Conservation (phyloP, 176 grass and related monocot species). For the Lolium multiflorum region DNA sequence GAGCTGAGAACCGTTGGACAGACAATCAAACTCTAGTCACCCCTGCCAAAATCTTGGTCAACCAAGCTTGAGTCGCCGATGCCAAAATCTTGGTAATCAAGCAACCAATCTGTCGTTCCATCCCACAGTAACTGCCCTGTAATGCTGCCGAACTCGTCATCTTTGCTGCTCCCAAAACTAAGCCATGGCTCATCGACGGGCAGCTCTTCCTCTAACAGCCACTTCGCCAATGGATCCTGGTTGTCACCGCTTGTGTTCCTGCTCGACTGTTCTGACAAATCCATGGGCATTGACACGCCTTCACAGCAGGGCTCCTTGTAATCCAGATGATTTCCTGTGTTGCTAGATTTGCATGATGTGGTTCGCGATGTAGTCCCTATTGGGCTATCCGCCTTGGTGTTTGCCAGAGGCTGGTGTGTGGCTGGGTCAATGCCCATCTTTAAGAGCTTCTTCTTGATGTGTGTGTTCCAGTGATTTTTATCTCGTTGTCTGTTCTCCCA, state of each 20-base stretch:
- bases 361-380: constrained; percentile 9
- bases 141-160: constrained; percentile 23
- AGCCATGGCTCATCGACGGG: constrained; percentile 59
- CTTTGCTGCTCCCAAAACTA: constrained; percentile 11
- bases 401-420: constrained; percentile 58
- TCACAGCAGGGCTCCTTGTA: constrained; percentile 5
- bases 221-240: constrained; percentile 43
- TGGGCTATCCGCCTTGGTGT: constrained; percentile 10
- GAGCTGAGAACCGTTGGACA: constrained; percentile 27
- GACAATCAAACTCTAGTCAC: neutral
- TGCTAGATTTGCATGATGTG: constrained; percentile 35
- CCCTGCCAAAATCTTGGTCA: neutral
- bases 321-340: neutral
- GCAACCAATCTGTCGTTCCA: constrained; percentile 70
- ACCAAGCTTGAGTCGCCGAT: constrained; percentile 35
- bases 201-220: constrained; percentile 57
- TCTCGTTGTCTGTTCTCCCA: constrained; percentile 81
- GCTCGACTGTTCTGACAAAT: constrained; percentile 39
- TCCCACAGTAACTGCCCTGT: constrained; percentile 15
- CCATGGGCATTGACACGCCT: neutral
- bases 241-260: neutral
- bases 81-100: constrained; percentile 70
- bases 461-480: constrained; percentile 93
- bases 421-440: constrained; percentile 74
- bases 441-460: constrained; percentile 87